These are phyloP conservation scores for Lithocarpus polystachyus DNA, from an alignment of 306 rosid genomes.

Conservation along the genomic window DNA sequence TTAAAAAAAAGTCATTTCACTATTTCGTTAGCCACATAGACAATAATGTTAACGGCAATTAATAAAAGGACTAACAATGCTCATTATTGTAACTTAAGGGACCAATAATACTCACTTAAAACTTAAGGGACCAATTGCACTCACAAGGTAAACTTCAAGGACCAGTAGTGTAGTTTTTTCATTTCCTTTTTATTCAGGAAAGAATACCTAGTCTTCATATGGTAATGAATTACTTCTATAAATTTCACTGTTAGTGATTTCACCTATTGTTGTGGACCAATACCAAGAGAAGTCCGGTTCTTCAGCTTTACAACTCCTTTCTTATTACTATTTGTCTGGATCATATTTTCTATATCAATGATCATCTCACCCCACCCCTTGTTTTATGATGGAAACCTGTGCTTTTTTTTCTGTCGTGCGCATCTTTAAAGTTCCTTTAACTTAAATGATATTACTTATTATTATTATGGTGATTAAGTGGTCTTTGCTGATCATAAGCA, in stretches of 20 bases:
- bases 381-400: not conserved
- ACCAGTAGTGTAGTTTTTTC: too few relatives aligned
- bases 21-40: too few relatives aligned
- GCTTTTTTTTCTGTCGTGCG: not conserved
- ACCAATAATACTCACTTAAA: too few relatives aligned
- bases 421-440: not conserved
- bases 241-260: not conserved
- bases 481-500: not conserved
- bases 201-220: not conserved
- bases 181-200: not conserved
- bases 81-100: too few relatives aligned
- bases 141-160: too few relatives aligned
- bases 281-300: constrained; percentile 4
- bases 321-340: not conserved
- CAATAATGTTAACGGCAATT: too few relatives aligned
- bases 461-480: not conserved
- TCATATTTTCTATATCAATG: not conserved
- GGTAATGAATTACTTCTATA: constrained; percentile 1
- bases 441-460: not conserved
- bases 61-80: too few relatives aligned
- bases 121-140: too few relatives aligned
- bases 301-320: not conserved
- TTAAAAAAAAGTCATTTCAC: too few relatives aligned
- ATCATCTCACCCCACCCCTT: not conserved
- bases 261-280: not conserved